Conservation (phyloP, 768 basidiomycete species). For the Mycena crocata region DNA sequence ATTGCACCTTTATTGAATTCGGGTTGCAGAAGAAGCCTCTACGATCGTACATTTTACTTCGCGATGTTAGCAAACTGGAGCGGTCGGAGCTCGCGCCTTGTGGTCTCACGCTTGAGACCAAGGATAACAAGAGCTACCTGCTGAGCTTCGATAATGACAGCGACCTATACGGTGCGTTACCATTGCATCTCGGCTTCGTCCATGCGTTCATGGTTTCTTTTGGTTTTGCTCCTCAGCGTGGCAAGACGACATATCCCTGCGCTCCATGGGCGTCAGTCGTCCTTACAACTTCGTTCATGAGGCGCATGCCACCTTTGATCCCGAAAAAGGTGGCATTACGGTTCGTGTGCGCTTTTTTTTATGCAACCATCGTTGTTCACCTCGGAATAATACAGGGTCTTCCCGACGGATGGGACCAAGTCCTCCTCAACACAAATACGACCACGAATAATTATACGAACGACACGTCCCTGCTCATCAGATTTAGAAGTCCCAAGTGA, state of each 20-base stretch:
- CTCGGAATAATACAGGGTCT: conserved; percentile 7
- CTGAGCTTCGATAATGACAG: conserved; percentile 3
- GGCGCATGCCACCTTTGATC: neutral
- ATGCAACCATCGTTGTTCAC: neutral
- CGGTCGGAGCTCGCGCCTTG: neutral
- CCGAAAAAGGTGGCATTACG: neutral
- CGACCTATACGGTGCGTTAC: neutral
- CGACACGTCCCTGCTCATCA: neutral
- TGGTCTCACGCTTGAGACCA: conserved; percentile 4
- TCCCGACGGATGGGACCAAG: neutral
- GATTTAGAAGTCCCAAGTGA: neutral
- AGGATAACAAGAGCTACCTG: neutral
- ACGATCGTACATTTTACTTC: neutral
- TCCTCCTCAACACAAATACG: neutral
- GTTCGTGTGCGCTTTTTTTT: neutral
- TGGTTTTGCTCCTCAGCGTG: neutral
- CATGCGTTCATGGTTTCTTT: neutral
- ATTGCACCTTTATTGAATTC: too few relatives aligned
- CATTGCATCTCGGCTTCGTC: neutral
- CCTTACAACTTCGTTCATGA: conserved; percentile 15
- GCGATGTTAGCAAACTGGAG: conserved; percentile 11
- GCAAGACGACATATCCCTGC: conserved; percentile 15
- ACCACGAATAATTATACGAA: neutral
- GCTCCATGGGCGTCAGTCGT: neutral
- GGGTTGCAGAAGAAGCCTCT: neutral